These are phyloP conservation scores for Pigoraptor vietnamica DNA, from an alignment of 78 protist species.

Conservation along the genomic window DNA sequence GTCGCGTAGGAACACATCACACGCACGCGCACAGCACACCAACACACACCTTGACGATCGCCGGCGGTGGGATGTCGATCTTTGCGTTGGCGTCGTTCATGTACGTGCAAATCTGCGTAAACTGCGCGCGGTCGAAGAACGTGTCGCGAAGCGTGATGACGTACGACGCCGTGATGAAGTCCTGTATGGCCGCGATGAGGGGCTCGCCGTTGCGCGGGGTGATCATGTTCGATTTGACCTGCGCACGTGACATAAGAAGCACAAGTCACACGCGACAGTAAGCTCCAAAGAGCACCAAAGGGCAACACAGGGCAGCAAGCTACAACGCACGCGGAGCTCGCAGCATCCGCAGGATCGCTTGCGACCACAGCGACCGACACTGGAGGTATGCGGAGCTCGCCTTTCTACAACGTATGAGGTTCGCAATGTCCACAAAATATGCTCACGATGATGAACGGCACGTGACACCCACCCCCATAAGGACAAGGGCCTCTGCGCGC, in stretches of 20 bases:
- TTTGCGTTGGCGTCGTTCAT: not conserved
- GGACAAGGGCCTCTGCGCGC: slow-evolving; percentile 74
- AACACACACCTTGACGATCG: slow-evolving; percentile 56
- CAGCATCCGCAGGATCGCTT: too few species aligned
- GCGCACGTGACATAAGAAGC: too few species aligned
- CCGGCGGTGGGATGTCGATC: slow-evolving; percentile 73
- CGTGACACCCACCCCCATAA: too few species aligned
- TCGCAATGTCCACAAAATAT: too few species aligned
- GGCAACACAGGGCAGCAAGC: too few species aligned
- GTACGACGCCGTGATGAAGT: slow-evolving; percentile 88
- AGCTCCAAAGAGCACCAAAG: too few species aligned
- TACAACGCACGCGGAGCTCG: slow-evolving; percentile 46
- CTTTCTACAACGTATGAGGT: too few species aligned
- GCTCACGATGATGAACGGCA: too few species aligned
- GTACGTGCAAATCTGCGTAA: slow-evolving; percentile 44
- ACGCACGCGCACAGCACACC: slow-evolving; percentile 48
- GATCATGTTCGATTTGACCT: slow-evolving; percentile 67
- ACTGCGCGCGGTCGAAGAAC: slow-evolving; percentile 71
- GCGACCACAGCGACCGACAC: too few species aligned
- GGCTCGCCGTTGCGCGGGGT: slow-evolving; percentile 98
- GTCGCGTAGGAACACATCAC: too few species aligned
- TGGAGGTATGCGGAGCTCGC: too few species aligned
- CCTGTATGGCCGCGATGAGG: slow-evolving; percentile 96
- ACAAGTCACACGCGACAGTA: too few species aligned
- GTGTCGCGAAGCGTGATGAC: slow-evolving; percentile 78